Evolutionary conservation across 2,329 filamentous ascomycete genomes (phyloP), one percentile per base, ranked within the genome.

Genomic region (Ophiocordyceps camponoti-floridani): DNA sequence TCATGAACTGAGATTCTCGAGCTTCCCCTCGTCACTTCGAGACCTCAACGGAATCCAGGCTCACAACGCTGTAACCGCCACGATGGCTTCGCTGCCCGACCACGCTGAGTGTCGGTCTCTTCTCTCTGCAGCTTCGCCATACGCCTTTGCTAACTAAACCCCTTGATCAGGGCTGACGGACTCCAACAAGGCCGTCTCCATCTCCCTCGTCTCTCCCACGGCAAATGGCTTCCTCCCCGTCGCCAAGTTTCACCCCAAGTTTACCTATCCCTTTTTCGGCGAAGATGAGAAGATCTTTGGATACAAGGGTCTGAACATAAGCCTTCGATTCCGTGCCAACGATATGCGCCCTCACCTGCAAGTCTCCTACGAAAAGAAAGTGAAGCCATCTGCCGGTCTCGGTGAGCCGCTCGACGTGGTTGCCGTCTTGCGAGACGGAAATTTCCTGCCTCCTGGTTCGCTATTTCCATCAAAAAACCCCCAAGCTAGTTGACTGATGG

Each of bases 221-320:
- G 60, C 66, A 16, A 62, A 62, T 8, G 67, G 68, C 50, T 56
- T 73, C 43, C 75, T 73, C 53, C 73, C 71, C 30, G 64, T 81
- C 52, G 71, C 74, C 26, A 73, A 75, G 27, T 96, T 98, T 61
- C 72, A 84, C 48, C 93, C 91, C 0, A 75, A 76, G 56, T 93
- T 88, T 60, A 95, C 89, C 16, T 94, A 96, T 61, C 69, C 85
- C 1, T 82, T 98, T 50, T 95, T 96, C 53, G 86, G 86, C 55
- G 82, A 96, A n/a, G 81, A 91, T 9, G 87, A 98, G 62, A 75
- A 73, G 28, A 89, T 96, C 50, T 88, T 94, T 54, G 89, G 89
- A 35, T 94, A 95, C 68, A 80, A 86, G 58, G 77, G 78, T 45
- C 72, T 94, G 45, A 77, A 77, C 50, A 80, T 96, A 56, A 75